phyloP scores from a whole-genome alignment of 2,329 filamentous ascomycete species.

The Didymella pomorum region DNA sequence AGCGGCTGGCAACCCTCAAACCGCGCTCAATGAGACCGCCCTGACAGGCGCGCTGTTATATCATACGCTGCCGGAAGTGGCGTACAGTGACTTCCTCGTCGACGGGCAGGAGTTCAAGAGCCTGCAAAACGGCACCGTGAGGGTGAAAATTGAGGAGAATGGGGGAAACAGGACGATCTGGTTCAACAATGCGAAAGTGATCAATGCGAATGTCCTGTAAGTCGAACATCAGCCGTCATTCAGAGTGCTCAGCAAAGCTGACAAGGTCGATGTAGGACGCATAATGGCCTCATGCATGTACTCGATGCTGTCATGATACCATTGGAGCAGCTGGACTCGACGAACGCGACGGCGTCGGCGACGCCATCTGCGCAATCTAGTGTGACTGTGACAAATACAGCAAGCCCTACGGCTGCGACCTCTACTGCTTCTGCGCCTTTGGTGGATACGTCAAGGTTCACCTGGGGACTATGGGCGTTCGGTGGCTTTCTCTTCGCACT shows the following conservation, averaged over 20 bases:
- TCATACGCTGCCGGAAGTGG: constrained; percentile 29
- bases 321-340: constrained; percentile 24
- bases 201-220: constrained; percentile 36
- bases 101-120: constrained; percentile 32
- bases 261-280: constrained; percentile 20
- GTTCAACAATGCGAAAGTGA: constrained; percentile 36
- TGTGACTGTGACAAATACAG: constrained; percentile 12
- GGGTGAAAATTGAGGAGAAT: constrained; percentile 27
- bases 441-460: background rate
- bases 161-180: constrained; percentile 23
- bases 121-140: constrained; percentile 28
- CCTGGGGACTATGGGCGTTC: background rate
- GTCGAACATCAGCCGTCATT: background rate
- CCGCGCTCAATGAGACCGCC: constrained; percentile 15
- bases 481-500: background rate
- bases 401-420: background rate
- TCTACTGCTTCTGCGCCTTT: background rate
- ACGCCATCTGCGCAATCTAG: constrained; percentile 11
- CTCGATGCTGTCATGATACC: constrained; percentile 33
- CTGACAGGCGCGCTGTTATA: constrained; percentile 25
- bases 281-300: constrained; percentile 35
- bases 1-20: constrained; percentile 25
- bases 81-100: constrained; percentile 31
- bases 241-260: background rate
- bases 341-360: constrained; percentile 10